Percentiles rank a stretch among this genome's conserved stretches.
These are phyloP conservation scores for Filobasidium wieringae DNA, from an alignment of 768 basidiomycete species.

Conservation along the genomic window DNA sequence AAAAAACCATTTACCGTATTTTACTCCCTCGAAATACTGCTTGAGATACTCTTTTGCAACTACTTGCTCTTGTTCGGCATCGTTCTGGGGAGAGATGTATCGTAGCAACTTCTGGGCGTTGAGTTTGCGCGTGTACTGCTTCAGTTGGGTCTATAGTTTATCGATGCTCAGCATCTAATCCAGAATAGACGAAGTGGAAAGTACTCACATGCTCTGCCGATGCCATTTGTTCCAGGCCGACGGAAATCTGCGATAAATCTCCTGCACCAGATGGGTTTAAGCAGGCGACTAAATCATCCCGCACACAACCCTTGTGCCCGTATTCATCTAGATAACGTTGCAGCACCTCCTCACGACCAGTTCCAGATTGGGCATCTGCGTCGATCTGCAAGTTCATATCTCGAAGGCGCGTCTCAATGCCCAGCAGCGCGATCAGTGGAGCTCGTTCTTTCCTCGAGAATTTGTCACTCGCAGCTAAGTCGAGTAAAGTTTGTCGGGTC, in stretches of 20 bases:
- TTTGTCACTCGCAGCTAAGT: slow-evolving; percentile 6
- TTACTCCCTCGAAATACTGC: slow-evolving; percentile 6
- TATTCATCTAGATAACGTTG: slow-evolving; percentile 25
- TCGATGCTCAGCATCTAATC: neutral
- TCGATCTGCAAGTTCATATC: neutral
- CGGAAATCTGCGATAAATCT: neutral
- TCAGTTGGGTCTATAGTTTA: neutral
- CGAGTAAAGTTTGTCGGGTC: slow-evolving; percentile 13
- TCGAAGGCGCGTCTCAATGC: slow-evolving; percentile 16
- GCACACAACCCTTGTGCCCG: slow-evolving; percentile 24
- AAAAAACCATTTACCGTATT: neutral
- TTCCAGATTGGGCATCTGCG: neutral
- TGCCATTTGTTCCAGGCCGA: neutral
- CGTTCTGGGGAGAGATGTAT: neutral
- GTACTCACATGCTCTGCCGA: neutral
- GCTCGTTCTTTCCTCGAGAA: slow-evolving; percentile 30
- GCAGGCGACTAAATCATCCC: slow-evolving; percentile 20
- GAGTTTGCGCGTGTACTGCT: slow-evolving; percentile 5
- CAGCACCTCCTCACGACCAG: slow-evolving; percentile 6
- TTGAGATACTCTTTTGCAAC: neutral
- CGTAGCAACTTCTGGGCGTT: slow-evolving; percentile 15
- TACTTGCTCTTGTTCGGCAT: neutral
- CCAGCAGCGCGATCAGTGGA: slow-evolving; percentile 26
- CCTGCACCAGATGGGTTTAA: neutral
- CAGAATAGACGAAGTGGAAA: neutral